phyloP scores from a whole-genome alignment of 495 filamentous ascomycete genomes.

The Penicillium waksmanii region DNA sequence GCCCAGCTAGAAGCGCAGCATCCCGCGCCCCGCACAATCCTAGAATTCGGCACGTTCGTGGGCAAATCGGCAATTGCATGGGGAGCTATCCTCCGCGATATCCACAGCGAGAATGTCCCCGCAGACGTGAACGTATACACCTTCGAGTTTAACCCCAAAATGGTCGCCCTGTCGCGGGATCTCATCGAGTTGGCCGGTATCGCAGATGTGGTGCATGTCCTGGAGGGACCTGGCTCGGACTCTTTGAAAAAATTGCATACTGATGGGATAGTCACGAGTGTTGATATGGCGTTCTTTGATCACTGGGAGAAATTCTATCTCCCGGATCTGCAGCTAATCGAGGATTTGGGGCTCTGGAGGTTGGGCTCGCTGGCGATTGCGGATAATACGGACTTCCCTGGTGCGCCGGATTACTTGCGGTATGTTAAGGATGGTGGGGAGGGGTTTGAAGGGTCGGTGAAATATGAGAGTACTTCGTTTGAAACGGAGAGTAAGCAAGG shows the following conservation, averaged over 20 bases:
- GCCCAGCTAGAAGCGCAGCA: constrained; percentile 19
- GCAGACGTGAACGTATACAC: constrained; percentile 33
- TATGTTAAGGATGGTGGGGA: constrained; percentile 33
- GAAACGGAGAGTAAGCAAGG: constrained; percentile 14
- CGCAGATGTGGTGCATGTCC: constrained; percentile 32
- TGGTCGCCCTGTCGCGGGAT: constrained; percentile 29
- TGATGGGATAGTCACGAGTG: constrained; percentile 28
- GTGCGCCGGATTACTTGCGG: constrained; percentile 35
- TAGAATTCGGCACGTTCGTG: constrained; percentile 41
- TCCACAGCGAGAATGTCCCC: constrained; percentile 19
- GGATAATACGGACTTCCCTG: constrained; percentile 25
- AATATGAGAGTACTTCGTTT: constrained; percentile 27
- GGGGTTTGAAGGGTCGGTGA: constrained; percentile 15
- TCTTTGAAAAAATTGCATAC: constrained; percentile 27
- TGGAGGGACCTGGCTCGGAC: constrained; percentile 32
- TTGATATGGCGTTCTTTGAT: constrained; percentile 41
- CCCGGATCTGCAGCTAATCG: constrained; percentile 35
- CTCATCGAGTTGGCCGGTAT: constrained; percentile 34
- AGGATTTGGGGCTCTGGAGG: constrained; percentile 30
- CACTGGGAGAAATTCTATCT: constrained; percentile 38
- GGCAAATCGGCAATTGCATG: constrained; percentile 37
- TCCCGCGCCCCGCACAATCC: constrained; percentile 26
- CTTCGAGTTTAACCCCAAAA: constrained; percentile 33
- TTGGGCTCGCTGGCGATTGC: constrained; percentile 26
- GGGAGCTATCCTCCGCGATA: constrained; percentile 35